Evolutionary conservation across 2,329 filamentous ascomycete species (phyloP).

Genomic region (Fusarium cicatricum): DNA sequence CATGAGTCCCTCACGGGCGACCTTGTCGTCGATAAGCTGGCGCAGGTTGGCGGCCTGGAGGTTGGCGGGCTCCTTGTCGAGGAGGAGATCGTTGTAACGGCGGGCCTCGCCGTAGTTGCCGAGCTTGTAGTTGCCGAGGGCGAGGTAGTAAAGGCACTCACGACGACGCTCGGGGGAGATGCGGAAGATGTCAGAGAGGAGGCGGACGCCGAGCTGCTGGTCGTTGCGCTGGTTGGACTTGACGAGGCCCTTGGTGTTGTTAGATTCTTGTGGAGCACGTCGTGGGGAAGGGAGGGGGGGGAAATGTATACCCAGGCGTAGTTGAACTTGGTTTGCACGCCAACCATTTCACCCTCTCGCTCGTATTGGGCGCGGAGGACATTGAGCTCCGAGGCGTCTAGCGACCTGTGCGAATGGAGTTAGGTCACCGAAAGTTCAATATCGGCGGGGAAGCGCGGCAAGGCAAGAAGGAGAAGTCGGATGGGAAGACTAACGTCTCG

Average conservation of each 20-base stretch:
- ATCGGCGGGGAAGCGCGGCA: background rate
- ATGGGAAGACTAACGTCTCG: conserved; percentile 74
- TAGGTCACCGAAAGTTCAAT: conserved; percentile 6
- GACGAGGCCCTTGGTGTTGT: conserved; percentile 74
- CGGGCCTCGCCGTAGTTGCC: conserved; percentile 96
- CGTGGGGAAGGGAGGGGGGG: conserved; percentile 1
- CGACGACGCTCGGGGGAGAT: conserved; percentile 89
- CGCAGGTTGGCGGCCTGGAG: conserved; percentile 88
- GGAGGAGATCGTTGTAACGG: conserved; percentile 90
- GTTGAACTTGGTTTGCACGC: conserved; percentile 99
- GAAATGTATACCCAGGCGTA: conserved; percentile 84
- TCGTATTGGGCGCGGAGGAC: conserved; percentile 95
- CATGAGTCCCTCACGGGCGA: conserved; percentile 91
- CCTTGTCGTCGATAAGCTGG: conserved; percentile 92
- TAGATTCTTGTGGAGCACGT: background rate
- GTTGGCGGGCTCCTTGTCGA: conserved; percentile 92
- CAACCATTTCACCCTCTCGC: conserved; percentile 96
- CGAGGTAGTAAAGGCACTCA: conserved; percentile 98
- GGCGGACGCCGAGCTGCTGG: conserved; percentile 92
- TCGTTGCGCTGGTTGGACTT: conserved; percentile 87
- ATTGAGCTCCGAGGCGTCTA: conserved; percentile 90
- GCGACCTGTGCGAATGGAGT: conserved; percentile 64
- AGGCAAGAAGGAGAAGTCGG: background rate
- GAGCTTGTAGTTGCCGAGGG: conserved; percentile 96
- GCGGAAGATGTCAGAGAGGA: conserved; percentile 97